phyloP scores from a whole-genome alignment of 139 green algal species.

The Coelastrella sp. region DNA sequence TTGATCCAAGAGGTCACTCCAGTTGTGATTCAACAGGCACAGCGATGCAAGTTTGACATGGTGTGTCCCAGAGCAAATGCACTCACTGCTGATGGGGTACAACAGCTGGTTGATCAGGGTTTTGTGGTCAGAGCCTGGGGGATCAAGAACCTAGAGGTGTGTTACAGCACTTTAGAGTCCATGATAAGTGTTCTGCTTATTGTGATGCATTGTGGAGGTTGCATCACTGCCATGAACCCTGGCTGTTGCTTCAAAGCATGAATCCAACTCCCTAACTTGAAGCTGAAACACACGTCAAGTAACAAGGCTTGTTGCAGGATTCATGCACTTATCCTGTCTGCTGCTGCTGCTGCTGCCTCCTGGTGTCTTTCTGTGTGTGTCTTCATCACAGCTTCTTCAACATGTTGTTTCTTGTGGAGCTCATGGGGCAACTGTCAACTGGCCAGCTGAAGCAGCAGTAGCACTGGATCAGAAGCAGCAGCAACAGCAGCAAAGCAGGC shows the following conservation, averaged over 20 bases:
- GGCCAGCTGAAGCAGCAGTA: constrained; percentile 47
- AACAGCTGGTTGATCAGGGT: constrained; percentile 16
- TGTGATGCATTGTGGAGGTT: neutral
- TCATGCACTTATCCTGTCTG: no score
- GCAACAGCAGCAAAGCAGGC: neutral
- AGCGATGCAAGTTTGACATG: constrained; percentile 22
- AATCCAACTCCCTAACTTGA: no score
- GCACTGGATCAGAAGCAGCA: constrained; percentile 14
- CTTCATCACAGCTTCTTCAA: constrained; percentile 50
- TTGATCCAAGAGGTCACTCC: constrained; percentile 60
- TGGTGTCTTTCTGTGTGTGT: neutral
- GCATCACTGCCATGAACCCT: no score
- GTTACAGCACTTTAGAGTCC: neutral
- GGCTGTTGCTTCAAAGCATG: no score
- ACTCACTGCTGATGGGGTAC: constrained; percentile 20
- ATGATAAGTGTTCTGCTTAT: neutral
- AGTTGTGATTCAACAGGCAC: constrained; percentile 29
- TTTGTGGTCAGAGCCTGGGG: constrained; percentile 63
- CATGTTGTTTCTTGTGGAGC: constrained; percentile 51
- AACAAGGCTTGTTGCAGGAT: no score
- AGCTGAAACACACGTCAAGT: no score
- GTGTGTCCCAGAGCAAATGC: constrained; percentile 63
- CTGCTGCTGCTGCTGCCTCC: no score
- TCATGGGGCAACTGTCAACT: constrained; percentile 64
- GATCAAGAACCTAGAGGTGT: constrained; percentile 46